phyloP scores from a whole-genome alignment of 345 rosid genomes.

The Hypericum perforatum region DNA sequence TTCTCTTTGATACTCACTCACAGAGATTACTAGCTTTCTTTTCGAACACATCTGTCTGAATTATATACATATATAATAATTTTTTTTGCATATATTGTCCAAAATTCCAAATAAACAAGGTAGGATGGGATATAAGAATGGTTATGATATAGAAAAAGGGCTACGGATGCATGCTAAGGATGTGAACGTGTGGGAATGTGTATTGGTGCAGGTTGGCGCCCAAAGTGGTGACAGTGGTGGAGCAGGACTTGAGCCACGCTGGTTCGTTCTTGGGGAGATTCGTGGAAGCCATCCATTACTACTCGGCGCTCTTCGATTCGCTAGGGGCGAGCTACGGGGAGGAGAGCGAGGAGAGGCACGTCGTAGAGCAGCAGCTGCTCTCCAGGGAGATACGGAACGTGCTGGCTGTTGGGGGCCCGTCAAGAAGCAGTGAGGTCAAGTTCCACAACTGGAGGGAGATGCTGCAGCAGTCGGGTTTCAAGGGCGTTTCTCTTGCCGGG shows the following conservation, averaged over 20 bases:
- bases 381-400: conserved; percentile 86
- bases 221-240: conserved; percentile 94
- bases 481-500: conserved; percentile 69
- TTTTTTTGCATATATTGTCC: no score
- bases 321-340: conserved; percentile 92
- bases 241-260: conserved; percentile 85
- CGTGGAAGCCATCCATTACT: conserved; percentile 97
- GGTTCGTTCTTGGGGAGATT: conserved; percentile 91
- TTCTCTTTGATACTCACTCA: no score
- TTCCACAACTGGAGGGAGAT: conserved; percentile 94
- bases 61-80: no score
- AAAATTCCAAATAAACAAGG: no score
- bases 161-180: background rate
- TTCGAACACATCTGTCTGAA: no score
- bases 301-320: conserved; percentile 89
- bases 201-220: conserved; percentile 61
- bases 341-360: conserved; percentile 96
- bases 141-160: no score
- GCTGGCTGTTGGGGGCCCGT: conserved; percentile 79
- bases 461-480: conserved; percentile 77
- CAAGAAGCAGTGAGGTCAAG: conserved; percentile 59
- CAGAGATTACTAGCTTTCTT: no score
- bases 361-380: conserved; percentile 88
- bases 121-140: no score
- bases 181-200: no score